Evolutionary conservation across 192 early-diverging fungal species (phyloP), one percentile per base, ranked within the genome.

Genomic region (Gigaspora rosea): DNA sequence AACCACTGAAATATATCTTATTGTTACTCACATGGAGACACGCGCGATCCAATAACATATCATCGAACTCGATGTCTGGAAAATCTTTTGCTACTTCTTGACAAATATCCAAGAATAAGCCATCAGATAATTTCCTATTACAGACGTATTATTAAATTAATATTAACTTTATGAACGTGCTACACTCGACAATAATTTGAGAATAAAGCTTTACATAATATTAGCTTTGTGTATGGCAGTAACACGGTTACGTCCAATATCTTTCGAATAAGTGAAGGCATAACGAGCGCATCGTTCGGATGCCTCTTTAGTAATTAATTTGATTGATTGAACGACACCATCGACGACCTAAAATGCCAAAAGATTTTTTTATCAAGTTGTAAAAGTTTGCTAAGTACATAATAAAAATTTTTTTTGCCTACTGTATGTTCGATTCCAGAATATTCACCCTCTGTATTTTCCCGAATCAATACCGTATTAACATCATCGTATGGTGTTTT

Each of bases 371-470:
- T 5, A 41, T 10, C 13, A 20, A 32, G n/a, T 16, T 46, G 2
- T 10, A 46, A 47, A n/a, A 47, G 46, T 46, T 78, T 8, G 10
- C 22, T 58, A 8, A 50, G 1, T 18, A 76, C 20, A 32, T 62
- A 8, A 41, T 66, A 9, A 16, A 48, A 13, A 50, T 36, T 33
- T 12, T 52, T 69, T 59, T 41, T 22, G 67, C 81, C 73, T 80
- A 88, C 88, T 78, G 88, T 90, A 86, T 98, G 96, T 86, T 99
- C 97, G 81, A 99, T 97, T 52, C 97, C 97, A 81, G 95, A 96
- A 90, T 99, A 99, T 87, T 99, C 97, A 78, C 97, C 97, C 87
- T 99, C 97, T 22, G 97, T 99, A 91, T 99, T 99, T 85, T 99
- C 97, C 83, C 97, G 94, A 83, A 99, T 99, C 78, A 99, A 88